Percentiles rank a stretch among this genome's conserved stretches.
Evolutionary conservation across 179 eudicot species (phyloP).

Genomic region (Silene vulgaris): DNA sequence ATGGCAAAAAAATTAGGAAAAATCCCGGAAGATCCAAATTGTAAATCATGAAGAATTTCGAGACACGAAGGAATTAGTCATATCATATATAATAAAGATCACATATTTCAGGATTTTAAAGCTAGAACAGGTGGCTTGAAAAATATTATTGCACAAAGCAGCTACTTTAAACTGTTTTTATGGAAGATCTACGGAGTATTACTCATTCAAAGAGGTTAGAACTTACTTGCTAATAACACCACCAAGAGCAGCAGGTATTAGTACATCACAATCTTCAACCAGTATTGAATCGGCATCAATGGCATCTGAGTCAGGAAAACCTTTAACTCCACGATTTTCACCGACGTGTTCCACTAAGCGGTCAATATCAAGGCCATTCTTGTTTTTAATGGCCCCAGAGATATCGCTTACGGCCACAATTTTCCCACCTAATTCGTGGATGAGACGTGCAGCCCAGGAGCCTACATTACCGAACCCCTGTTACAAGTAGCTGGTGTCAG

Average conservation of each 20-base stretch:
- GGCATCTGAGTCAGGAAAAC: slow-evolving; percentile 52
- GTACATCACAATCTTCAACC: slow-evolving; percentile 89
- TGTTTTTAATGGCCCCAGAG: slow-evolving; percentile 80
- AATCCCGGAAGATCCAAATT: neutral
- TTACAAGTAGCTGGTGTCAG: slow-evolving; percentile 14
- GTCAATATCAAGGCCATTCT: slow-evolving; percentile 66
- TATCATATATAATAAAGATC: no score
- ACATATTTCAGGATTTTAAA: neutral
- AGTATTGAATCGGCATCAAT: slow-evolving; percentile 61
- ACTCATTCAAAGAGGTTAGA: neutral
- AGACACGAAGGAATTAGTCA: no score
- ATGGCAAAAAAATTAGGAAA: neutral
- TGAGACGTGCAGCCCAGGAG: slow-evolving; percentile 90
- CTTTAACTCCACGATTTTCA: slow-evolving; percentile 71
- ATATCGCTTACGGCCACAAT: slow-evolving; percentile 87
- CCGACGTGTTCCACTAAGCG: slow-evolving; percentile 61
- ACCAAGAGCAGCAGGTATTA: slow-evolving; percentile 97
- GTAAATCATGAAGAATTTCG: no score
- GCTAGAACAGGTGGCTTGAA: neutral
- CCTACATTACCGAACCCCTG: slow-evolving; percentile 99
- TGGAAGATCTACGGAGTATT: neutral
- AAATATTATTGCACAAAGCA: neutral
- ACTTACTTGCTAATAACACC: slow-evolving; percentile 84
- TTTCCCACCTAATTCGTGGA: slow-evolving; percentile 74
- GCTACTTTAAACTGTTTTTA: neutral